These are phyloP conservation scores for Tetraselmis striata DNA, from an alignment of 139 green algal genomes.

Conservation along the genomic window DNA sequence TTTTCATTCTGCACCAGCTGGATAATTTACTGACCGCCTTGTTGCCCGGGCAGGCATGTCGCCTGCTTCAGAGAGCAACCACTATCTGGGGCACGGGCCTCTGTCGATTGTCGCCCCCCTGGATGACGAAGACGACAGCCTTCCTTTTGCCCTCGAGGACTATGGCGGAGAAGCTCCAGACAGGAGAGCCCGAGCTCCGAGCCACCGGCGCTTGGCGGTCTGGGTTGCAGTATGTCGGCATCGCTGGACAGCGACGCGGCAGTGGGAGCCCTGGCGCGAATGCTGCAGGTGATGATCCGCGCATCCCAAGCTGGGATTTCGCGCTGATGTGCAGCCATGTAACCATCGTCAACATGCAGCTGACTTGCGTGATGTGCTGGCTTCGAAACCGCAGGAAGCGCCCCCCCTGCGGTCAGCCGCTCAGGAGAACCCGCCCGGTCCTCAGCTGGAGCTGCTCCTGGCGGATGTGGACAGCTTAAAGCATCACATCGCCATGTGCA, in stretches of 20 bases:
- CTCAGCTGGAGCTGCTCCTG: not conserved
- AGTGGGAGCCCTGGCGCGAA: not conserved
- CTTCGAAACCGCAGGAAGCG: no score
- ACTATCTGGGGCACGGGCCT: not conserved
- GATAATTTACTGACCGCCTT: no score
- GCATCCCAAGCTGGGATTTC: no score
- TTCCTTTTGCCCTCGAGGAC: not conserved
- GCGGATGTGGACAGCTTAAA: not conserved
- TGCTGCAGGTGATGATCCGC: no score
- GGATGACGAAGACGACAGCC: not conserved
- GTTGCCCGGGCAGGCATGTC: not conserved
- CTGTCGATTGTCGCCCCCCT: not conserved
- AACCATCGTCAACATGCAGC: no score
- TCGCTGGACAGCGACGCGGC: not conserved
- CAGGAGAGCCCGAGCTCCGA: not conserved
- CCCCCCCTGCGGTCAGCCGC: not conserved
- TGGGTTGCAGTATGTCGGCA: not conserved
- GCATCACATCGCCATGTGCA: not conserved
- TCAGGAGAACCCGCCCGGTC: not conserved
- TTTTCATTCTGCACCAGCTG: no score
- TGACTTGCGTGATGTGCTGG: no score
- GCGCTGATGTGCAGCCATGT: no score
- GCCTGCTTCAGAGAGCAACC: not conserved
- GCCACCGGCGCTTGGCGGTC: no score
- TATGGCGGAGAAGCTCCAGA: not conserved